Evolutionary conservation across 805 yeast genomes (phyloP), one percentile per base, ranked within the genome.

Genomic region (Saturnispora mendoncae): DNA sequence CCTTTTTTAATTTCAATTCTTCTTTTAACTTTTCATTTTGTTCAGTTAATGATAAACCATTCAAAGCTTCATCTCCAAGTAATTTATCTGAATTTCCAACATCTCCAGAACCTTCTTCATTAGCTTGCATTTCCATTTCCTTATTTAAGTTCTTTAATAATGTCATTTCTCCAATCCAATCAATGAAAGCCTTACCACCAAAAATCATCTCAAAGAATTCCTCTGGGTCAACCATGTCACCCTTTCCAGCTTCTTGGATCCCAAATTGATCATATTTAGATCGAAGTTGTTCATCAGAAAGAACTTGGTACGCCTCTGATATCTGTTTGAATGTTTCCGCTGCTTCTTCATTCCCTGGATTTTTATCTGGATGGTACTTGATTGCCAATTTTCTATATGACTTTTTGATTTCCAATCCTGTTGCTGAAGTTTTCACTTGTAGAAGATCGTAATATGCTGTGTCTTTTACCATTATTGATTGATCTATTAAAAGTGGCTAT

Each of bases 351-450:
- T 92, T 94, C 54, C 83, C 79, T n/a, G 94, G 95, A 56, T 90
- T 86, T 66, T 92, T 92, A 60, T 92, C 98, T 1, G 98, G 98
- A 60, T 90, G 98, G 38, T 84, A 83, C 44, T 68, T 70, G 61
- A 90, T 82, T 6, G 97, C 97, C 60, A 78, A 78, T 58, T 83
- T 84, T 47, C 98, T 72, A 62, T 92, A 92, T 0, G 97, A 95
- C 59, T 86, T 86, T 62, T 92, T 92, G 61, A 92, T 84, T 49
- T 92, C 95, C 9, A 74, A 67, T 4, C 79, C 79, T 0, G 83
- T 71, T 15, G 97, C 97, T 10, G 73, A 73, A 17, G 79, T 70
- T 20, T 63, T 51, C 14, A 90, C 80, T 28, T 76, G 84, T 38
- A 92, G 66, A 13, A 78, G 61, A 49, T 92, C 98, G 61, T 92